phyloP scores from a whole-genome alignment of 345 rosid species.

The Corchorus olitorius region DNA sequence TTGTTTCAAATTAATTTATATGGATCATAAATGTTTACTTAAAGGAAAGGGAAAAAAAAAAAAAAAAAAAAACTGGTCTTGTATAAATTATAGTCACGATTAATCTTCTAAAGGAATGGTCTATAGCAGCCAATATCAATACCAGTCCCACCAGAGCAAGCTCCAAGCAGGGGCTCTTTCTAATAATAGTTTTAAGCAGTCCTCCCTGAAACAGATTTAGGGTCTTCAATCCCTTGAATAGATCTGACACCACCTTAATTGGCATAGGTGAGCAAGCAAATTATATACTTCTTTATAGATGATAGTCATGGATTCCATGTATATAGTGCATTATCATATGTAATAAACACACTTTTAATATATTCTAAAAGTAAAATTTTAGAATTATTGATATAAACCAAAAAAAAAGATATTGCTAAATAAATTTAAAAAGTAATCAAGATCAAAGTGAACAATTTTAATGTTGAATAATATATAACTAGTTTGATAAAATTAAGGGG shows the following conservation, averaged over 20 bases:
- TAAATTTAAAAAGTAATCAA: no score
- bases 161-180: conserved; percentile 3
- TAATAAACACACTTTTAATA: no score
- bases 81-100: neutral
- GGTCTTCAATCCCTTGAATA: neutral
- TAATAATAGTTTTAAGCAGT: neutral
- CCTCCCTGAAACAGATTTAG: neutral
- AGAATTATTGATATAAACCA: no score
- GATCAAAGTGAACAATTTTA: no score
- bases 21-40: conserved; percentile 5
- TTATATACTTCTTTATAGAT: no score
- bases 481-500: no score
- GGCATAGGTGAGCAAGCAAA: neutral
- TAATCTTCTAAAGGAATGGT: conserved; percentile 1
- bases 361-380: no score
- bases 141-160: neutral
- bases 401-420: no score
- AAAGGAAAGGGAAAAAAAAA: conserved; percentile 9
- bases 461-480: no score
- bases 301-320: no score
- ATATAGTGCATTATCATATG: no score
- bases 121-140: neutral
- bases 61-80: neutral
- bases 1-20: neutral
- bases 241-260: neutral